Evolutionary conservation across 257 asterid species (phyloP).

Genomic region (Thymus quinquecostatus): DNA sequence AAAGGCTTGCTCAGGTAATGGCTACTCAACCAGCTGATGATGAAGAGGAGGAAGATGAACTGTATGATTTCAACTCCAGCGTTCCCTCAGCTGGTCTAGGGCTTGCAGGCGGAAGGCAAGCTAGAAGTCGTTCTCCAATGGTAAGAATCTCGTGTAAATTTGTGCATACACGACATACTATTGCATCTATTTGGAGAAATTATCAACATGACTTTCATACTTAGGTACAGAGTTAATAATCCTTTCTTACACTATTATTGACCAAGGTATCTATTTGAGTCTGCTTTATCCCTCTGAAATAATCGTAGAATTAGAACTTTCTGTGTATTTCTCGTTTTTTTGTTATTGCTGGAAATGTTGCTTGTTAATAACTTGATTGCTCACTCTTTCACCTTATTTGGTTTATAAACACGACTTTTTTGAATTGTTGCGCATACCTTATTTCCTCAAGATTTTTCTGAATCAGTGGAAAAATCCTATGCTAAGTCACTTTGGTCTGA

Average conservation of each 20-base stretch:
- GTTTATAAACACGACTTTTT: too few relatives aligned
- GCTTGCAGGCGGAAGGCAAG: slow-evolving; percentile 69
- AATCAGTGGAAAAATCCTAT: too few relatives aligned
- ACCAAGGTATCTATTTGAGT: too few relatives aligned
- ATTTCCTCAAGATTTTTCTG: too few relatives aligned
- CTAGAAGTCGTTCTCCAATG: slow-evolving; percentile 62
- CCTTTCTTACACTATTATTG: too few relatives aligned
- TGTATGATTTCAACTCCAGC: slow-evolving; percentile 56
- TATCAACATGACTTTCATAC: background rate
- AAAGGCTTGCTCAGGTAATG: slow-evolving; percentile 87
- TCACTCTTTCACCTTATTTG: background rate
- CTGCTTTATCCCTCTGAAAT: too few relatives aligned
- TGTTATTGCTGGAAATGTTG: too few relatives aligned
- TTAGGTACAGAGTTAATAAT: too few relatives aligned
- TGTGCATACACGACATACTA: background rate
- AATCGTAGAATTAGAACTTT: too few relatives aligned
- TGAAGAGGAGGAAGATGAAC: slow-evolving; percentile 76
- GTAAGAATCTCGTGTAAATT: slow-evolving; percentile 40
- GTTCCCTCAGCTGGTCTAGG: slow-evolving; percentile 69
- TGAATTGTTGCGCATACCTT: too few relatives aligned
- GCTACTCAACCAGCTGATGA: slow-evolving; percentile 71
- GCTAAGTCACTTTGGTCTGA: too few relatives aligned
- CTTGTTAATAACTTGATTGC: background rate
- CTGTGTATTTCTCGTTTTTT: too few relatives aligned
- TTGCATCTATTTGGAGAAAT: background rate